A percentile compares a stretch with the other conserved stretches of the same genome.
Evolutionary conservation across 345 rosid species (phyloP).

Genomic region (Erodium maritimum): DNA sequence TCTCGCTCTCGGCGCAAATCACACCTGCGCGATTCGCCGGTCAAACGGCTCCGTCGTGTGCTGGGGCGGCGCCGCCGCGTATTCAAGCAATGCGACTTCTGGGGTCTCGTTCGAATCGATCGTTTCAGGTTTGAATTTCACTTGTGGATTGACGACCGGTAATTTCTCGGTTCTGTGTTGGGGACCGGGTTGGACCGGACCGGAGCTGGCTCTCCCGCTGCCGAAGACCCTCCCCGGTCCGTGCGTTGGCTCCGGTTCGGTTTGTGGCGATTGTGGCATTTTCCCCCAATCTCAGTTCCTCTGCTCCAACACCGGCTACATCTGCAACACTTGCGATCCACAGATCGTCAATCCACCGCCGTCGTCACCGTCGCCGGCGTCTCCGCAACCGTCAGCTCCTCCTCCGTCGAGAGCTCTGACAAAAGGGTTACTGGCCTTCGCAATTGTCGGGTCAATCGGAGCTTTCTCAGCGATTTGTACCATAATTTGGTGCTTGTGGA

Average conservation of each 20-base stretch:
- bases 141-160: conserved; percentile 47
- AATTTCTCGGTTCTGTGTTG: conserved; percentile 57
- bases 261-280: conserved; percentile 33
- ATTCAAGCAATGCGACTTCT: conserved; percentile 16
- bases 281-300: conserved; percentile 28
- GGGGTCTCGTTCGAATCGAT: conserved; percentile 39
- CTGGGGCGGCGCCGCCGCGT: conserved; percentile 53
- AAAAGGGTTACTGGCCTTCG: conserved; percentile 56
- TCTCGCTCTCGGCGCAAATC: conserved; percentile 46
- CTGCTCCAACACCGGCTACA: conserved; percentile 43
- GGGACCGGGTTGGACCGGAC: conserved; percentile 45
- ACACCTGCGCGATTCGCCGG: conserved; percentile 49
- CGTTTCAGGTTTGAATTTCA: conserved; percentile 53
- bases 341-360: conserved; percentile 1
- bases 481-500: conserved; percentile 62
- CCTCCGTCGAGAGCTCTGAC: conserved; percentile 21
- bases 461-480: conserved; percentile 46
- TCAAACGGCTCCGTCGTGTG: conserved; percentile 45
- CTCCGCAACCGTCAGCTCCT: too few species aligned
- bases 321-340: conserved; percentile 33
- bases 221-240: conserved; percentile 59
- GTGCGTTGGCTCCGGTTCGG: conserved; percentile 33
- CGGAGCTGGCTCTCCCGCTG: conserved; percentile 19
- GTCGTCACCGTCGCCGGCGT: conserved; percentile 6
- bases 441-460: conserved; percentile 66